These are phyloP conservation scores for Hyphopichia buzzinii DNA, from an alignment of 1,139 yeast species.

Conservation along the genomic window DNA sequence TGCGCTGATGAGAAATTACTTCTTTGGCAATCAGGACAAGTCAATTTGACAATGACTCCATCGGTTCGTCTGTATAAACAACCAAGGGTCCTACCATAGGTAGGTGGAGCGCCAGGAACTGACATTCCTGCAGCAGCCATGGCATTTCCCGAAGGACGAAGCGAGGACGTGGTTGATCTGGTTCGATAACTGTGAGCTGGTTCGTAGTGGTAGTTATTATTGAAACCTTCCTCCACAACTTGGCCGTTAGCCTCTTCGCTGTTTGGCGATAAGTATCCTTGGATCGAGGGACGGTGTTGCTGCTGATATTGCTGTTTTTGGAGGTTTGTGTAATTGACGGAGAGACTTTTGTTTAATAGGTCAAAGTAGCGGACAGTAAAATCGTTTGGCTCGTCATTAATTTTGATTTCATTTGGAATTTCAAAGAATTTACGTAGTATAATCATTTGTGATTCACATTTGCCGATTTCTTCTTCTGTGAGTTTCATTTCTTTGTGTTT, in stretches of 20 bases:
- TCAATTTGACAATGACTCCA: slow-evolving; percentile 65
- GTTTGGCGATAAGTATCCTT: slow-evolving; percentile 7
- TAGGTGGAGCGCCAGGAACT: slow-evolving; percentile 3
- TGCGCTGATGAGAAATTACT: slow-evolving; percentile 76
- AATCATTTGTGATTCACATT: slow-evolving; percentile 60
- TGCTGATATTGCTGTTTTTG: slow-evolving; percentile 7
- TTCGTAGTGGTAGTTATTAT: slow-evolving; percentile 3
- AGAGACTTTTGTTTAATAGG: slow-evolving; percentile 33
- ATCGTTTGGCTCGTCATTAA: slow-evolving; percentile 46
- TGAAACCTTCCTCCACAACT: neutral
- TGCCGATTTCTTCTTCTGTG: slow-evolving; percentile 61
- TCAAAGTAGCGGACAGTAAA: slow-evolving; percentile 49
- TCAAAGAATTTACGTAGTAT: slow-evolving; percentile 55
- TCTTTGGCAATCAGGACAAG: slow-evolving; percentile 67
- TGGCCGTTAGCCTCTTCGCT: slow-evolving; percentile 7
- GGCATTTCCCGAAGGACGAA: slow-evolving; percentile 37
- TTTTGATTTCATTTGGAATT: slow-evolving; percentile 34
- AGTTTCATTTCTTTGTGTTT: slow-evolving; percentile 64
- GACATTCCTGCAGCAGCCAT: slow-evolving; percentile 4
- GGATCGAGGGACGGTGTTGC: slow-evolving; percentile 5
- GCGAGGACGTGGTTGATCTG: slow-evolving; percentile 49
- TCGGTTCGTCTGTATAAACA: slow-evolving; percentile 72
- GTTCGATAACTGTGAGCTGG: slow-evolving; percentile 40
- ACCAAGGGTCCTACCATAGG: slow-evolving; percentile 31
- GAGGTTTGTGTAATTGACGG: slow-evolving; percentile 30